Conservation (phyloP, 2,329 filamentous ascomycete genomes). For the Fusarium udum region DNA sequence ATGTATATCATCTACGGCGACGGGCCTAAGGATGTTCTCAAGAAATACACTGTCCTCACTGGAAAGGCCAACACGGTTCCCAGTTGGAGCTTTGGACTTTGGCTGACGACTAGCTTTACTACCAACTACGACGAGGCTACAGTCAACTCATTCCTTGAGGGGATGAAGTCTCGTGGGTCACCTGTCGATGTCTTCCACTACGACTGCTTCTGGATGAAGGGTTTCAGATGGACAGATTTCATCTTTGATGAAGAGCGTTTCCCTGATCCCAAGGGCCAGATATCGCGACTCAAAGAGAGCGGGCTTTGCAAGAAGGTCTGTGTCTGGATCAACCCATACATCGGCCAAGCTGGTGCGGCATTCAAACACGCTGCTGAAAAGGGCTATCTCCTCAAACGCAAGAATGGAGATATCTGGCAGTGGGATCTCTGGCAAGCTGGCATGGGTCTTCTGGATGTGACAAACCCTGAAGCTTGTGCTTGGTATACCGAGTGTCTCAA, state of each 20-base stretch:
- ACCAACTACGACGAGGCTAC: constrained; percentile 77
- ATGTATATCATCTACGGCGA: constrained; percentile 79
- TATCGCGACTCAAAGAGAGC: constrained; percentile 69
- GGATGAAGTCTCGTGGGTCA: constrained; percentile 72
- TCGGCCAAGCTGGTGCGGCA: constrained; percentile 73
- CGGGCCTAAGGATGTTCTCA: constrained; percentile 75
- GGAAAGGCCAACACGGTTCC: constrained; percentile 72
- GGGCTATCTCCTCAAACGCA: constrained; percentile 75
- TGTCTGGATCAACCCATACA: constrained; percentile 81
- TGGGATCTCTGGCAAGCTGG: constrained; percentile 83
- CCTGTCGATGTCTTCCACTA: constrained; percentile 79
- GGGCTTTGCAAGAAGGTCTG: constrained; percentile 72
- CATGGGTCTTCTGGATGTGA: constrained; percentile 79
- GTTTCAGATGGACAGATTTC: constrained; percentile 80
- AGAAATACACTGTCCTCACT: constrained; percentile 73
- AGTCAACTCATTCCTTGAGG: constrained; percentile 73
- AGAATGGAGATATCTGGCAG: constrained; percentile 76
- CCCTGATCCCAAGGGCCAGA: constrained; percentile 72
- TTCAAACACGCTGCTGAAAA: constrained; percentile 72
- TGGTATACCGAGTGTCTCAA: constrained; percentile 73
- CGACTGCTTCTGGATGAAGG: constrained; percentile 81
- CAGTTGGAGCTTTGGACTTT: constrained; percentile 79
- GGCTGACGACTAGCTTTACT: constrained; percentile 80
- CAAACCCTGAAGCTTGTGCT: constrained; percentile 71
- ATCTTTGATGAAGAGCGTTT: constrained; percentile 75